phyloP scores from a whole-genome alignment of 108 stramenopile species.

The Skeletonema grethae region DNA sequence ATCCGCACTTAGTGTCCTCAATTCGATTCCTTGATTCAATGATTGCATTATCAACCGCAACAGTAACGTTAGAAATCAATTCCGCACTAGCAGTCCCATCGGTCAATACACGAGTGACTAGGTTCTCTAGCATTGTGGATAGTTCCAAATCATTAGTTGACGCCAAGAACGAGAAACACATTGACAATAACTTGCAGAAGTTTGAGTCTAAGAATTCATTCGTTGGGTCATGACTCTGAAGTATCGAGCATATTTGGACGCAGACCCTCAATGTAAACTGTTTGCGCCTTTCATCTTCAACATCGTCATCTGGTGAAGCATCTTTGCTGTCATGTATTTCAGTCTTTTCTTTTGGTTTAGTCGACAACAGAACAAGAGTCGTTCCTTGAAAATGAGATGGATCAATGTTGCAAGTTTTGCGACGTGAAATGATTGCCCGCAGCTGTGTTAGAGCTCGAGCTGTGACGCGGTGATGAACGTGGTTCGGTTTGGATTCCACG shows the following conservation, averaged over 20 bases:
- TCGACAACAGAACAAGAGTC: conserved; percentile 25
- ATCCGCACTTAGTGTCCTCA: conserved; percentile 15
- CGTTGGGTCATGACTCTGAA: conserved; percentile 21
- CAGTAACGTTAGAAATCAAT: conserved; percentile 15
- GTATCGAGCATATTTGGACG: conserved; percentile 22
- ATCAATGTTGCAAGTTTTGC: conserved; percentile 45
- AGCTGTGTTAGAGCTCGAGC: conserved; percentile 38
- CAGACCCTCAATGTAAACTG: conserved; percentile 1
- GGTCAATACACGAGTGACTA: conserved; percentile 14
- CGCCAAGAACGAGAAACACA: conserved; percentile 1
- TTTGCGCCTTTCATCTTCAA: conserved; percentile 2
- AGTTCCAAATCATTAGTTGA: conserved; percentile 13
- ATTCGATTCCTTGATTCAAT: conserved; percentile 3
- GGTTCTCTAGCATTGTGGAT: conserved; percentile 11
- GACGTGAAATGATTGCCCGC: conserved; percentile 23
- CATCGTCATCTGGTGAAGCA: neutral
- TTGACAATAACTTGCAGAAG: conserved; percentile 7
- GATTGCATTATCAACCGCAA: conserved; percentile 31
- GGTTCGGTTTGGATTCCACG: conserved; percentile 66
- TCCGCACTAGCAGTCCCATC: conserved; percentile 15
- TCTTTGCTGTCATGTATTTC: neutral
- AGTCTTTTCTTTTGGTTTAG: conserved; percentile 15
- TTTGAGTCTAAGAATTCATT: conserved; percentile 14
- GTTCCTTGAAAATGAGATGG: conserved; percentile 43
- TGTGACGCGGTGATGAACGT: conserved; percentile 18